A percentile compares a stretch with the other conserved stretches of the same genome.
These are phyloP conservation scores for Prunus yedoensis DNA, from an alignment of 331 rosid genomes.

Conservation along the genomic window DNA sequence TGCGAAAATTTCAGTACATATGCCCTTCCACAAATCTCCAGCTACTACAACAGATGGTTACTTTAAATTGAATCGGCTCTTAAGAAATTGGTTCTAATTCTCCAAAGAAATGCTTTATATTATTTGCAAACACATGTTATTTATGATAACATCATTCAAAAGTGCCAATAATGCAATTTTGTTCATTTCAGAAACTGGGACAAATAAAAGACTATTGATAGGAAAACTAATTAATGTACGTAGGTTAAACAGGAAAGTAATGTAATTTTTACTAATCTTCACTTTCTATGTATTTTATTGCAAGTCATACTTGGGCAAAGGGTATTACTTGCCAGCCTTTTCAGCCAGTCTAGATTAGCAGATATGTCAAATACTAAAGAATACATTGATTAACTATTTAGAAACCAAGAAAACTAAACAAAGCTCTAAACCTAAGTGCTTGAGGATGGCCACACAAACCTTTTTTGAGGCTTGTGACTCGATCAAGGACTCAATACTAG, in stretches of 20 bases:
- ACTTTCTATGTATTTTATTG: background rate
- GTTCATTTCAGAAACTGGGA: background rate
- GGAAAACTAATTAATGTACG: background rate
- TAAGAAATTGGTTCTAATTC: background rate
- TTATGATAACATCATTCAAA: background rate
- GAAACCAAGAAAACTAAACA: background rate
- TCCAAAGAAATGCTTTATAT: background rate
- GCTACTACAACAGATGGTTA: background rate
- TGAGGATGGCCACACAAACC: background rate
- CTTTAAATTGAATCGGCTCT: background rate
- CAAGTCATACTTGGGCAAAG: background rate
- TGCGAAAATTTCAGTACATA: slow-evolving; percentile 11
- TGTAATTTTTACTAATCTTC: background rate
- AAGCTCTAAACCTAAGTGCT: background rate
- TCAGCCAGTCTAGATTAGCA: background rate
- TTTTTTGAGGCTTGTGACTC: background rate
- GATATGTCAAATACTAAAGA: background rate
- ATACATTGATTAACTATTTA: background rate
- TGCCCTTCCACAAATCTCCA: background rate
- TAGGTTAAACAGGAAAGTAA: background rate
- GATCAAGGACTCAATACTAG: background rate
- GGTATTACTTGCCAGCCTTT: background rate
- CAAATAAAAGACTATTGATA: background rate
- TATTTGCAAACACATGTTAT: background rate
- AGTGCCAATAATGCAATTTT: background rate